A percentile compares a stretch with the other conserved stretches of the same genome.
phyloP scores from a whole-genome alignment of 768 basidiomycete species.

The Cantharellus cinnabarinus region DNA sequence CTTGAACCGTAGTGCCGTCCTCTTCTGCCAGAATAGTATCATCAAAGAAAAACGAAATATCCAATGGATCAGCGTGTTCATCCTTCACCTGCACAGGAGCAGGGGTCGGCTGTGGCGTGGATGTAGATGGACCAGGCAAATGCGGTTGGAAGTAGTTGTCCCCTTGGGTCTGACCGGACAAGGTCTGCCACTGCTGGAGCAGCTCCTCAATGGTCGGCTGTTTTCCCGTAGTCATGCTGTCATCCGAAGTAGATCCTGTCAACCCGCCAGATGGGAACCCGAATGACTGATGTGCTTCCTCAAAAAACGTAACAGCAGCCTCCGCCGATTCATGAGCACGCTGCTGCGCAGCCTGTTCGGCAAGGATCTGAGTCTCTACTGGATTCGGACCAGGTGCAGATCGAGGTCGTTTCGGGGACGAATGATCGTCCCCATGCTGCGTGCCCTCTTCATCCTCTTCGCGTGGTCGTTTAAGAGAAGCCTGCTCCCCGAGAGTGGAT shows the following conservation, averaged over 20 bases:
- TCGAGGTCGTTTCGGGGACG: not conserved
- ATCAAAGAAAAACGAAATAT: conserved; percentile 6
- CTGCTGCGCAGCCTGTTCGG: not conserved
- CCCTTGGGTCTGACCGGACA: not conserved
- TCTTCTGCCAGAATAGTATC: conserved; percentile 1
- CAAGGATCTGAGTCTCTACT: not conserved
- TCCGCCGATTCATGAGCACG: not conserved
- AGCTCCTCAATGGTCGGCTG: not conserved
- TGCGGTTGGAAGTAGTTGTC: not conserved
- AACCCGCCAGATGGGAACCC: not conserved
- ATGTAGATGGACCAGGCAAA: not conserved
- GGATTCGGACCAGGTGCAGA: not conserved
- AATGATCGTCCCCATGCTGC: not conserved
- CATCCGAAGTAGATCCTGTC: not conserved
- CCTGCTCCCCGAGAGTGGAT: too few relatives aligned
- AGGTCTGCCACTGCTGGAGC: not conserved
- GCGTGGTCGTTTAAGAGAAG: too few relatives aligned
- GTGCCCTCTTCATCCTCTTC: not conserved
- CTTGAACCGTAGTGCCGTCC: not conserved
- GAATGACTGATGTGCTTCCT: not conserved
- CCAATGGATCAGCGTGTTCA: not conserved
- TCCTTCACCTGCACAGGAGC: not conserved
- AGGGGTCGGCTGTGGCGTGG: not conserved
- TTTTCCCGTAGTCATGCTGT: not conserved
- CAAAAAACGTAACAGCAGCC: not conserved